These are phyloP conservation scores for Colletotrichum abscissum DNA, from an alignment of 2,329 filamentous ascomycete species.

Conservation along the genomic window DNA sequence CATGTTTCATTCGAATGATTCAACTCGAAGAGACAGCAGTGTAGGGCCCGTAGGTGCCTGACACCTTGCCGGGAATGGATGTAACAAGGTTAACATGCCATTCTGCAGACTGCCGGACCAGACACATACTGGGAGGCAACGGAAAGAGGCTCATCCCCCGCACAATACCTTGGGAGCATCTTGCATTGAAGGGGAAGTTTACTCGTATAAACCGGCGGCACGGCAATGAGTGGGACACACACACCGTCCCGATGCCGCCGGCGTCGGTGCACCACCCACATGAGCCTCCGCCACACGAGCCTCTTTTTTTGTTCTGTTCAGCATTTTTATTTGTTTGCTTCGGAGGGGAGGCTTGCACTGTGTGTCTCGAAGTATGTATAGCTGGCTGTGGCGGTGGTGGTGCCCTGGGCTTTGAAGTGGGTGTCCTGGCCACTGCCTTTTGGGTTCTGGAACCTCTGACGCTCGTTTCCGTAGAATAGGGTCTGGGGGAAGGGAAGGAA, in stretches of 20 bases:
- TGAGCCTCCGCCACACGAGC: neutral
- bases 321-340: neutral
- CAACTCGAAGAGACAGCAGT: neutral
- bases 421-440: neutral
- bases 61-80: neutral
- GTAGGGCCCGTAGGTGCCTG: neutral
- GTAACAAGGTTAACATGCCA: neutral
- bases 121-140: neutral
- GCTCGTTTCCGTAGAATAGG: neutral
- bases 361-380: neutral
- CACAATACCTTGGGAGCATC: neutral
- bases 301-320: neutral
- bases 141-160: neutral
- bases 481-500: neutral
- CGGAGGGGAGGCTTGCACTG: neutral
- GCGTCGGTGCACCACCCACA: neutral
- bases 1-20: neutral
- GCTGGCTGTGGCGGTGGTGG: neutral
- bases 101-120: neutral
- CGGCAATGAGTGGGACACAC: neutral
- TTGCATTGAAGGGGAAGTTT: neutral
- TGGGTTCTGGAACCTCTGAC: slow-evolving; percentile 4
- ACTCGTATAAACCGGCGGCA: neutral
- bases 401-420: neutral
- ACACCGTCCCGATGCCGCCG: neutral